These are phyloP conservation scores for Pisolithus thermaeus DNA, from an alignment of 1,284 basidiomycete species.

Conservation along the genomic window DNA sequence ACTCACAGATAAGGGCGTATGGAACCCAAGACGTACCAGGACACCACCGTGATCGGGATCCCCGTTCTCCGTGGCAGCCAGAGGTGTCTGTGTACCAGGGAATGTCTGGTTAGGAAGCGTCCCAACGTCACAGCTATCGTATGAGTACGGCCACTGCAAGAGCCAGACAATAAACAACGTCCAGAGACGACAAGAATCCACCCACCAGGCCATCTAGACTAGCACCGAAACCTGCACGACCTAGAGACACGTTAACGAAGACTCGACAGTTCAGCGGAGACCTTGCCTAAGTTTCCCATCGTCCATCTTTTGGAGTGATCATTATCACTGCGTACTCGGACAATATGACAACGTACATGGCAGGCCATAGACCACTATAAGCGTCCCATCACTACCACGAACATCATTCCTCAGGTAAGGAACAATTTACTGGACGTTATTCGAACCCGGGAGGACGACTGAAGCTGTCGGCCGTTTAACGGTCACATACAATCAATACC, in stretches of 20 bases:
- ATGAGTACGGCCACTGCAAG: conserved; percentile 58
- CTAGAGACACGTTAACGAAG: conserved; percentile 33
- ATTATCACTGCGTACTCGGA: conserved; percentile 1
- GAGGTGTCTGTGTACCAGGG: conserved; percentile 45
- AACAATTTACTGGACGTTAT: conserved; percentile 36
- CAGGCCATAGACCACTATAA: conserved; percentile 66
- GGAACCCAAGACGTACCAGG: conserved; percentile 27
- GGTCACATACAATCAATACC: conserved; percentile 15
- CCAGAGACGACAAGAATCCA: neutral
- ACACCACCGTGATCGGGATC: conserved; percentile 35
- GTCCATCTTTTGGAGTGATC: conserved; percentile 44
- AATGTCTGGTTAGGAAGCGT: conserved; percentile 77
- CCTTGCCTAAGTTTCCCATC: conserved; percentile 70
- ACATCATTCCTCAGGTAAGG: neutral
- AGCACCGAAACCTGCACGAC: conserved; percentile 70
- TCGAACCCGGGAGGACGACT: conserved; percentile 56
- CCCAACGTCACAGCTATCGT: conserved; percentile 79
- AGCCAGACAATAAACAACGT: neutral
- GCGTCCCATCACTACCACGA: conserved; percentile 7
- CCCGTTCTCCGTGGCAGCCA: conserved; percentile 40
- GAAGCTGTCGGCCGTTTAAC: conserved; percentile 35
- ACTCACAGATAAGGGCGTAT: neutral
- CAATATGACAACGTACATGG: conserved; percentile 37
- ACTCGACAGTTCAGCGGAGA: neutral
- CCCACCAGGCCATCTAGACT: conserved; percentile 55